Conservation (phyloP, 1,139 yeast genomes). For the Entelexis sorbosivorans region DNA sequence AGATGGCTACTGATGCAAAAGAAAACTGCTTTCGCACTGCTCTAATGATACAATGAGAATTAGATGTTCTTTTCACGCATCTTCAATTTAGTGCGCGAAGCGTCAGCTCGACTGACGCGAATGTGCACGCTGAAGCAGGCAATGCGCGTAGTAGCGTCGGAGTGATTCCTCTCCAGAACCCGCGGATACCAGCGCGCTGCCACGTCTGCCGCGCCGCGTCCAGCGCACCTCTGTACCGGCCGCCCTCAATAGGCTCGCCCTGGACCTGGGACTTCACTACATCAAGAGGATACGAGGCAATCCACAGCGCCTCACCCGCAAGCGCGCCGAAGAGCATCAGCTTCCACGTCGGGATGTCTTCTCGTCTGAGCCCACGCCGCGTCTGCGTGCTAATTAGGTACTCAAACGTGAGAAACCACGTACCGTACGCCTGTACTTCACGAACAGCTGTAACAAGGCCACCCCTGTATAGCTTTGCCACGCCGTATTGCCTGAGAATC, state of each 20-base stretch:
- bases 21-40: too few species aligned
- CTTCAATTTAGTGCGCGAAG: slow-evolving; percentile 41
- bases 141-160: slow-evolving; percentile 62
- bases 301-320: slow-evolving; percentile 67
- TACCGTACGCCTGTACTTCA: slow-evolving; percentile 73
- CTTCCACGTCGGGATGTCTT: slow-evolving; percentile 50
- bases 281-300: slow-evolving; percentile 59
- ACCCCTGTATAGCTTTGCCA: slow-evolving; percentile 54
- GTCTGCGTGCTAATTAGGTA: slow-evolving; percentile 36
- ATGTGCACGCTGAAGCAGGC: slow-evolving; percentile 68
- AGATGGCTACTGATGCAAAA: too few species aligned
- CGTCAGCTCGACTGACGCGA: slow-evolving; percentile 65
- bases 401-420: slow-evolving; percentile 71
- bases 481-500: slow-evolving; percentile 42
- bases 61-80: too few species aligned
- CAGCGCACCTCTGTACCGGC: slow-evolving; percentile 13
- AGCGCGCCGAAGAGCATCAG: slow-evolving; percentile 53
- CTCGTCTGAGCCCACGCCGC: slow-evolving; percentile 33
- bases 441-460: slow-evolving; percentile 48
- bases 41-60: too few species aligned
- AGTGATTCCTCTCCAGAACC: slow-evolving; percentile 62
- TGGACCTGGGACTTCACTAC: slow-evolving; percentile 63
- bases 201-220: slow-evolving; percentile 42
- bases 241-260: slow-evolving; percentile 46
- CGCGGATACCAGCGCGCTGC: slow-evolving; percentile 40